Base-by-base conservation (phyloP, 139 green algal genomes). In the Coelastrella sp. region DNA sequence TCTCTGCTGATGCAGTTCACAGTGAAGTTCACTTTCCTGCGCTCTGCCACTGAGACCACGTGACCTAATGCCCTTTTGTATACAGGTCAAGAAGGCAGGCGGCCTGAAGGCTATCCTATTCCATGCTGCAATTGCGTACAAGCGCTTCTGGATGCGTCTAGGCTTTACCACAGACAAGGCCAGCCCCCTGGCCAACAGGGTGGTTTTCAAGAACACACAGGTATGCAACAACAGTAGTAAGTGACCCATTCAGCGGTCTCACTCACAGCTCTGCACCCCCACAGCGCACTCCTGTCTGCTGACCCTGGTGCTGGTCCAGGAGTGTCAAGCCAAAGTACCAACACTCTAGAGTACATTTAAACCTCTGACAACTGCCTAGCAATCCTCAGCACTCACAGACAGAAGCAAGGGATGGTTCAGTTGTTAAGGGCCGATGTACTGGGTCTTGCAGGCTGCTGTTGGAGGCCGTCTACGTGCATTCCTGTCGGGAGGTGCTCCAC, bases 401-500 rank as follows among this genome's bases (percentile, higher is more conserved):
- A n/a, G n/a, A n/a, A n/a, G n/a, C n/a, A n/a, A n/a, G n/a, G n/a
- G n/a, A n/a, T n/a, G n/a, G n/a, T n/a, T n/a, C n/a, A n/a, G n/a
- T n/a, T n/a, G n/a, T n/a, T n/a, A n/a, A n/a, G n/a, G n/a, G n/a
- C n/a, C n/a, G n/a, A n/a, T 77, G 71, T 8, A 32, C 5, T 77
- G 71, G 13, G 17, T 7, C 19, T 13, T 77, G 16, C 17, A 96
- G 91, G 85, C 88, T 32, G 87, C 65, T n/a, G 91, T 97, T 83
- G 96, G 96, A 20, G 96, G 96, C 7, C 83, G 88, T 20, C 91
- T 96, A 86, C 88, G 93, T 20, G 88, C 95, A 58, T 94, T 97
- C 86, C 73, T 98, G 14, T 95, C 83, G 32, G 97, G 97, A 5
- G 97, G 96, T 65, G 97, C 97, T 0, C 97, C 97, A 17, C 96